Evolutionary conservation across 441 rosid species (phyloP), one percentile per base, ranked within the genome.

Genomic region (Sinapis alba): DNA sequence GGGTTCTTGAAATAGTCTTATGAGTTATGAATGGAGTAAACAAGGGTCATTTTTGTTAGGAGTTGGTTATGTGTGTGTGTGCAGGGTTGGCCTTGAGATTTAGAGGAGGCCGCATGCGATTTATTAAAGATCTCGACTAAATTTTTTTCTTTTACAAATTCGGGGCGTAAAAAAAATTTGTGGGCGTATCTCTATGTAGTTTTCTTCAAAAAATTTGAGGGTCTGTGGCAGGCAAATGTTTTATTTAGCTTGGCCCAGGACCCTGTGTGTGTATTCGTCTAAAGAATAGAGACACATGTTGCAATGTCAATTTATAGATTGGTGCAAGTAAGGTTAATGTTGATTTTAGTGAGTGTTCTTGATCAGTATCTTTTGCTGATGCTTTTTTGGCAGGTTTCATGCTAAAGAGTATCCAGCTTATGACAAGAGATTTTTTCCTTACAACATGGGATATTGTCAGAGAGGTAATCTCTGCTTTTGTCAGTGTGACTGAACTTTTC

Each of bases 321-420:
- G 4, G 16, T 13, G 11, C 3, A 56, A 18, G 41, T 5, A 56
- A 18, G 41, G 41, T 74, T 26, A n/a, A 32, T 5, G 12, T 61
- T 26, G 61, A 2, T 19, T 20, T 65, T 28, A 23, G 23, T 0
- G n/a, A 60, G 53, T 38, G 61, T 61, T 62, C 51, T 65, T 59
- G 20, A 43, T 23, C 7, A 56, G 68, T 60, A 69, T 47, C 26
- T 9, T 16, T 45, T 20, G 67, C 16, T 69, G 32, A 5, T 51
- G 47, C 1, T 24, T 24, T 24, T 24, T n/a, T 78, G 79, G 77
- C 78, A 94, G 97, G 86, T 92, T 94, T 70, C 98, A 94, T 83
- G 97, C 97, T 41, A 92, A 82, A 81, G 98, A 94, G 80, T 94
- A 88, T 74, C 98, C 98, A 34, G 88, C 84, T 15, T 94, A 82